Evolutionary conservation across 2,329 filamentous ascomycete genomes (phyloP), one percentile per base, ranked within the genome.

Genomic region (Pseudogymnoascus sp.): DNA sequence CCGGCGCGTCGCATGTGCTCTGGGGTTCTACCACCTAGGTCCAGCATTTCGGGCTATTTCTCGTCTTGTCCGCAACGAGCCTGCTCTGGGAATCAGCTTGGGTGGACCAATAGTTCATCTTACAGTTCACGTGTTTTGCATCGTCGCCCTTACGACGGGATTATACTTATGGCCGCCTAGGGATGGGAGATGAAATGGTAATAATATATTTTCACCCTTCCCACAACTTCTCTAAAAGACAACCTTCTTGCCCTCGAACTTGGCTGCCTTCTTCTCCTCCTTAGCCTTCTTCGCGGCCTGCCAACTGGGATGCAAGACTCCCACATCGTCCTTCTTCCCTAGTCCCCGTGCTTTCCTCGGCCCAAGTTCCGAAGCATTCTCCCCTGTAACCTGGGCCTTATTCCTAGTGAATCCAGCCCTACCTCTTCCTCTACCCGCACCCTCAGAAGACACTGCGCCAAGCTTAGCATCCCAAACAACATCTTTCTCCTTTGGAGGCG

Each of bases 281-380:
- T 87, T 86, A 1, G 80, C 80, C 65, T 78, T 82, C 62, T 85
- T 85, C 66, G 81, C 81, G 5, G 75, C 73, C 64, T 75, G 70
- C 85, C 85, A 88, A 69, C 82, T 85, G 1, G 84, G 82, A 76
- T 89, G 86, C 67, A 88, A 71, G 3, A 79, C 67, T 0, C 82
- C 81, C 6, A 71, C 69, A 68, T 82, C 78, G 52, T 82, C 80
- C 62, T 79, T 77, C 67, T 75, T 79, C 72, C 61, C 61, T 63
- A 60, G 48, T 7, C 60, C 66, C 40, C 64, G 62, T 15, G 48
- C 0, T 64, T 68, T 63, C 60, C 68, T 62, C 71, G 75, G 55
- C 31, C 63, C 48, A 6, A 70, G 61, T 60, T 65, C 62, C 13
- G 65, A 61, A 4, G 68, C 67, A 63, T 71, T 71, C 52, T 70